Percentiles rank a stretch among this genome's conserved stretches.
phyloP scores from a whole-genome alignment of 106 monocot species.

The Allium sativum region DNA sequence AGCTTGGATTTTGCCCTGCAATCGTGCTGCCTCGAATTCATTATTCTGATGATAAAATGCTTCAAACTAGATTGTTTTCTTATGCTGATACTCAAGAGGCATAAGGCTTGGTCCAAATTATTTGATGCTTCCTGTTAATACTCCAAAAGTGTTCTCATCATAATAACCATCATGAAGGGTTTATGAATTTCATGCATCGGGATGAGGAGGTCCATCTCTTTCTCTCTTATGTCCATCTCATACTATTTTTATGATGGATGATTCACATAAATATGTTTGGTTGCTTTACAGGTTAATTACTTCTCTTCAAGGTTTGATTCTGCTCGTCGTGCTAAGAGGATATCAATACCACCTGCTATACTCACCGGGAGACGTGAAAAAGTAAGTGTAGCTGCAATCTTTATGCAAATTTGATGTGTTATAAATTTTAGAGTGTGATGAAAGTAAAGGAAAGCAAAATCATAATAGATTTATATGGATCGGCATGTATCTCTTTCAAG shows the following conservation, averaged over 20 bases:
- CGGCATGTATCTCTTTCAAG: no score
- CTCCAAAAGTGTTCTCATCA: conserved; percentile 60
- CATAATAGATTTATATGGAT: no score
- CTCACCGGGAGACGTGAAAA: conserved; percentile 54
- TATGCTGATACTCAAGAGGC: conserved; percentile 71
- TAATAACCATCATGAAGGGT: conserved; percentile 70
- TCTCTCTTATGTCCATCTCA: background rate
- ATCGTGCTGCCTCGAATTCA: conserved; percentile 60
- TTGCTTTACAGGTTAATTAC: conserved; percentile 53
- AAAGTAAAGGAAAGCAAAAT: no score
- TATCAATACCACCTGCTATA: conserved; percentile 36
- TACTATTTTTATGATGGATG: background rate
- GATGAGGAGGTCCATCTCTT: conserved; percentile 50
- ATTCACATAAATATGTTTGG: background rate
- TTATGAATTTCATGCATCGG: conserved; percentile 76
- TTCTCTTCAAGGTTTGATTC: conserved; percentile 66
- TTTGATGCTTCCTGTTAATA: conserved; percentile 67
- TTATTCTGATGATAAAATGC: conserved; percentile 65
- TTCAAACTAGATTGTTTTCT: conserved; percentile 51
- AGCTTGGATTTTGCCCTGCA: conserved; percentile 57
- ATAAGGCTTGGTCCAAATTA: conserved; percentile 66
- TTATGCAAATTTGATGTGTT: no score
- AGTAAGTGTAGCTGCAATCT: conserved; percentile 12
- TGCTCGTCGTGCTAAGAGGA: conserved; percentile 41
- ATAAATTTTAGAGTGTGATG: no score